Percentiles rank a stretch among this genome's conserved stretches.
Evolutionary conservation across 1,139 yeast species (phyloP).

Genomic region (Candida tropicalis): DNA sequence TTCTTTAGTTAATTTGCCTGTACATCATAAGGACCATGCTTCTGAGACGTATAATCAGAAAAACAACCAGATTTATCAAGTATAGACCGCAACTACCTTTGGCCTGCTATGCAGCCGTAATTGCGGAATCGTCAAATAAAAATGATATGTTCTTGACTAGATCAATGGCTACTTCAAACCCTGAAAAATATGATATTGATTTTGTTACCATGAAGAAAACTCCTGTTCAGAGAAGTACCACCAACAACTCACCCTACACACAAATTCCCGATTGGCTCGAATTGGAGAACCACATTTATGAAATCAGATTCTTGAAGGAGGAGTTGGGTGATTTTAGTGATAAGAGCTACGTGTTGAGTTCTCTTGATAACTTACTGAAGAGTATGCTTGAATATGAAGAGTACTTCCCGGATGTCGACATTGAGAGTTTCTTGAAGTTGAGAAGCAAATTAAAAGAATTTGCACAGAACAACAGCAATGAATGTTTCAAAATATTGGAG

Average conservation of each 20-base stretch:
- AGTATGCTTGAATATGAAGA: constrained; percentile 5
- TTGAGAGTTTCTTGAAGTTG: constrained; percentile 9
- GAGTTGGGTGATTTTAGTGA: constrained; percentile 7
- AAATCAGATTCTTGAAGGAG: constrained; percentile 11
- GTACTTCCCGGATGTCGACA: constrained; percentile 6
- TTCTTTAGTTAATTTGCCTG: no score
- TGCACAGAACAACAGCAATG: constrained; percentile 7
- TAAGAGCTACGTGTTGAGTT: constrained; percentile 7
- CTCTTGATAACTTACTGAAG: constrained; percentile 1
- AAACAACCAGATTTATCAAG: no score
- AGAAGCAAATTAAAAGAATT: constrained; percentile 12
- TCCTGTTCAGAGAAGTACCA: no score
- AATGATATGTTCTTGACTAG: no score
- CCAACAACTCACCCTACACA: constrained; percentile 4
- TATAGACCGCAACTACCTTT: no score
- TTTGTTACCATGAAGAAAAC: no score
- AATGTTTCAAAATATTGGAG: constrained; percentile 17
- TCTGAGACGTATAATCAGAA: no score
- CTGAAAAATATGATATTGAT: neutral
- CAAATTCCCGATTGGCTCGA: constrained; percentile 16
- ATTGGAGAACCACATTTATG: constrained; percentile 11
- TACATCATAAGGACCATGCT: no score
- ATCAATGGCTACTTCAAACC: constrained; percentile 1
- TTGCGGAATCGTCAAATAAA: no score
- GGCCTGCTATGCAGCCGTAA: no score